A percentile compares a stretch with the other conserved stretches of the same genome.
These are phyloP conservation scores for Phytopythium kandeliae DNA, from an alignment of 352 stramenopile species.

Conservation along the genomic window DNA sequence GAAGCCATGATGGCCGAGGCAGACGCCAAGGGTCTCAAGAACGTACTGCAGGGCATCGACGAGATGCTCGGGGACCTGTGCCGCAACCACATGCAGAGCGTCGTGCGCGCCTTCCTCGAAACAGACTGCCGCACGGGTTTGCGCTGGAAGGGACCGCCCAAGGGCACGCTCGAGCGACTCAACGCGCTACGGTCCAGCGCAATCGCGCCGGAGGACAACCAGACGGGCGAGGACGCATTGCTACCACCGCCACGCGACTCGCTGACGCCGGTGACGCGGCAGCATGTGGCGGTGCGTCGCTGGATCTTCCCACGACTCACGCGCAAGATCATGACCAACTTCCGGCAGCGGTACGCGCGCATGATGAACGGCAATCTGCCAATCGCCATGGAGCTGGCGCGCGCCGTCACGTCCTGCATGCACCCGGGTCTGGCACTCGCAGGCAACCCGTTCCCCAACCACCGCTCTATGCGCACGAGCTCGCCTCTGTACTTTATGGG, in stretches of 20 bases:
- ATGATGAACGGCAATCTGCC: conserved; percentile 32
- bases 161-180: conserved; percentile 19
- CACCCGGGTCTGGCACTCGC: conserved; percentile 19
- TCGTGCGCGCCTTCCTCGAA: conserved; percentile 40
- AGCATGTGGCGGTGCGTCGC: conserved; percentile 36
- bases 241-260: background rate
- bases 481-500: conserved; percentile 40
- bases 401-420: conserved; percentile 5
- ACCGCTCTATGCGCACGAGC: conserved; percentile 10
- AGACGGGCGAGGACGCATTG: background rate
- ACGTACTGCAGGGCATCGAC: conserved; percentile 37
- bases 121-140: conserved; percentile 37
- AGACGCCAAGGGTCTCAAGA: conserved; percentile 18
- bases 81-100: conserved; percentile 52
- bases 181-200: conserved; percentile 10
- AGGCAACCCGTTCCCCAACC: conserved; percentile 33
- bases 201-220: conserved; percentile 2
- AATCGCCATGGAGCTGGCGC: conserved; percentile 21
- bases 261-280: conserved; percentile 21
- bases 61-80: conserved; percentile 40
- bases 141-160: conserved; percentile 17
- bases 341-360: conserved; percentile 36
- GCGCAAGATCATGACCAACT: conserved; percentile 32
- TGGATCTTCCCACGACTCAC: conserved; percentile 45
- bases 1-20: conserved; percentile 25